A percentile compares a stretch with the other conserved stretches of the same genome.
Conservation (phyloP, 176 grass and related monocot species). For the Calamus simplicifolius region DNA sequence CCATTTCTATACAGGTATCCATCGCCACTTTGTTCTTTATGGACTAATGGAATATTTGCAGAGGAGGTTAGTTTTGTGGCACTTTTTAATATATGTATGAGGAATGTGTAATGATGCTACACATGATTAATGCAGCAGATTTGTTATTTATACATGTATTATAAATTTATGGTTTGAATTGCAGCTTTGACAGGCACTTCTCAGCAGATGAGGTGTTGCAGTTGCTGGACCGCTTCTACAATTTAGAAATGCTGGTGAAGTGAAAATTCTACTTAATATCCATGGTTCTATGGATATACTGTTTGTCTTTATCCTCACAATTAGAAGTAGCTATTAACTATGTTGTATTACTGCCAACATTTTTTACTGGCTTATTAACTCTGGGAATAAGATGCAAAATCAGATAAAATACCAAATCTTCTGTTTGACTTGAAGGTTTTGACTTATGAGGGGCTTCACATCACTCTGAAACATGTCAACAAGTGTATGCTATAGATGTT, state of each 20-base stretch:
- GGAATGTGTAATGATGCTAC: neutral
- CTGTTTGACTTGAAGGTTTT: no score
- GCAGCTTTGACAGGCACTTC: conserved; percentile 71
- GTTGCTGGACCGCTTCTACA: conserved; percentile 80
- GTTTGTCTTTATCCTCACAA: neutral
- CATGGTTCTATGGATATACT: neutral
- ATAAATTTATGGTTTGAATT: neutral
- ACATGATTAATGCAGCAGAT: conserved; percentile 13
- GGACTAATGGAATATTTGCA: conserved; percentile 77
- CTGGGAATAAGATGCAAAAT: no score
- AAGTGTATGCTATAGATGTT: no score
- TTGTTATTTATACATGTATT: neutral
- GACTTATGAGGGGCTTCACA: no score
- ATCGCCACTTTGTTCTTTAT: conserved; percentile 89
- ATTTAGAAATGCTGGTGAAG: conserved; percentile 92
- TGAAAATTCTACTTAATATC: neutral
- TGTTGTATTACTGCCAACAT: no score
- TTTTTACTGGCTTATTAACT: no score
- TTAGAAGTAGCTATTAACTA: no score
- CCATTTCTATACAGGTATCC: conserved; percentile 41
- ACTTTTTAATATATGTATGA: neutral
- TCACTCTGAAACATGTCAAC: no score
- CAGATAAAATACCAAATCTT: no score
- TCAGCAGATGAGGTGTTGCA: conserved; percentile 78
- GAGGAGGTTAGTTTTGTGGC: conserved; percentile 37